Evolutionary conservation across 2,329 filamentous ascomycete species (phyloP), one percentile per base, ranked within the genome.

Genomic region (Pezicula neosporulosa): DNA sequence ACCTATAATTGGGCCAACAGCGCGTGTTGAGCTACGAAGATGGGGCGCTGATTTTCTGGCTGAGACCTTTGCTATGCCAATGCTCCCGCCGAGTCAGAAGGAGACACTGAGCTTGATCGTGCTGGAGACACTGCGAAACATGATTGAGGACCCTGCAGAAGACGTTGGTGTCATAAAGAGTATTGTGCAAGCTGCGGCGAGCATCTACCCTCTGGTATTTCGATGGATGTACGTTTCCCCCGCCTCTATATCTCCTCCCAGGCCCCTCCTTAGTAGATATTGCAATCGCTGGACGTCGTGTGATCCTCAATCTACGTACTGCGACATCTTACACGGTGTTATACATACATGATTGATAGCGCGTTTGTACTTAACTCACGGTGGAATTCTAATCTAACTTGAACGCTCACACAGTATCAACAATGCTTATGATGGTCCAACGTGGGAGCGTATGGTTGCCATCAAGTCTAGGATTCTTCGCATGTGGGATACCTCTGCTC

Each of bases 41-140:
- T 99, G 94, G 94, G 94, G 93, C 24, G 87, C 92, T 56, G 92
- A 97, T 55, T 99, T 99, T 66, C 77, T 99, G 41, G 91, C 93
- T 51, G 94, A 99, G 75, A 91, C 92, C 2, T 97, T 99, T 72
- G 87, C 94, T 51, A 95, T 90, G 54, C 94, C 95, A n/a, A 83
- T 87, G 19, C 78, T 97, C 62, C 76, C 86, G 18, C 77, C 82
- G 53, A 78, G 86, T 48, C 85, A 89, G 68, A 99, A 97, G 77
- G 90, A 86, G 76, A 85, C 84, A 55, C 77, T 94, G 72, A 85
- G 86, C 59, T 76, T 90, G 53, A 80, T 83, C 54, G 89, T 96
- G 53, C 73, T 99, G 63, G 86, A 90, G 60, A 89, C 87, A 24
- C 71, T 99, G 58, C 81, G 83, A 65, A 78, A 78, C 48, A 78